Evolutionary conservation across 352 stramenopile genomes (phyloP), one percentile per base, ranked within the genome.

Genomic region (Globisporangium sylvaticum): DNA sequence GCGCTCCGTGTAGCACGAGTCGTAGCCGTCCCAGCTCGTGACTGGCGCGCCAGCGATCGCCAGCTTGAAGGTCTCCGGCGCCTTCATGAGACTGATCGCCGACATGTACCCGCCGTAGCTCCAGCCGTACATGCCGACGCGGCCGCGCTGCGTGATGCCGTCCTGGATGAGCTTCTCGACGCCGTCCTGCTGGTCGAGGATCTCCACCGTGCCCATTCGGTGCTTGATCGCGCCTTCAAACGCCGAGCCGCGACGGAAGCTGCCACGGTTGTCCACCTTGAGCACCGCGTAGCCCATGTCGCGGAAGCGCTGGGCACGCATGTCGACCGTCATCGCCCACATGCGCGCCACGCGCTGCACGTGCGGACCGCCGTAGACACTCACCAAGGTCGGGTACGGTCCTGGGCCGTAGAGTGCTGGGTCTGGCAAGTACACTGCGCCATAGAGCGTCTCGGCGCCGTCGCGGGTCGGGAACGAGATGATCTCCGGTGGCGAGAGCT

Each of bases 41-140:
- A 99, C 97, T 3, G 97, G 97, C 6, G 97, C 97, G 61, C 97
- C 97, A 0, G 95, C 90, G 32, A 99, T 97, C 25, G 94, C 97
- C 39, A 96, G 89, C 68, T 97, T 95, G 76, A 99, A 99, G 10
- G 97, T 93, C 75, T 98, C 88, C 5, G 96, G 95, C 20, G 94
- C 93, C 70, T 98, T 97, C 80, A 97, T 96, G 37, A 99, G 83
- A 68, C 92, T 97, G 84, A 99, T 99, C 56, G 94, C 88, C 59
- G 93, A 90, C 87, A 99, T 96, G 81, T 99, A 99, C 15, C 97
- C 97, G 59, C 97, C 97, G 82, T 99, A 99, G 67, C 91, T 98
- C 97, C 97, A 99, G 55, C 97, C 97, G 75, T 98, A 99, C 71
- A 99, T 98, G 77, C 97, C 87, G 61, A 97, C 87, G 65, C 90